Percentiles rank a stretch among this genome's conserved stretches.
These are phyloP conservation scores for Aspergillus carbonarius DNA, from an alignment of 2,329 filamentous ascomycete species.

Conservation along the genomic window DNA sequence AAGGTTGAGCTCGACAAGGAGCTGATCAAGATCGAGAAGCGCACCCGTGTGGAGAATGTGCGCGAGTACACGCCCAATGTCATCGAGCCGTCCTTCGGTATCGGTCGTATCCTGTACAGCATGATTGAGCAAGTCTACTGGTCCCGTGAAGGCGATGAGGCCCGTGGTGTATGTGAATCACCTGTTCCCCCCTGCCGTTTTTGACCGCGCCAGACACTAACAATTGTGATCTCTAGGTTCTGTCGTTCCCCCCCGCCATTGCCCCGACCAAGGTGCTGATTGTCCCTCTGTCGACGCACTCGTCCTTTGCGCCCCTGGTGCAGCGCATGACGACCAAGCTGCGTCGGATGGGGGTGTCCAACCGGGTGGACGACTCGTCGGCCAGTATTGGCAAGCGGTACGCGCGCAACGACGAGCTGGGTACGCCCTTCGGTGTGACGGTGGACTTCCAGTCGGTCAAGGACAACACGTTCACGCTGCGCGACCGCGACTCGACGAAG, in stretches of 20 bases:
- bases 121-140: slow-evolving; percentile 95
- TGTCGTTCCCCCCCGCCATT: slow-evolving; percentile 72
- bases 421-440: slow-evolving; percentile 89
- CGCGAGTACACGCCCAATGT: slow-evolving; percentile 94
- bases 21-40: slow-evolving; percentile 78
- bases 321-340: slow-evolving; percentile 72
- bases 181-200: not conserved
- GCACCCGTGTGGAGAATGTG: slow-evolving; percentile 76
- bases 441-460: slow-evolving; percentile 94
- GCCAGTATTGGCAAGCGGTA: slow-evolving; percentile 95
- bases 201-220: slow-evolving; percentile 5
- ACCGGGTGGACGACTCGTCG: slow-evolving; percentile 83
- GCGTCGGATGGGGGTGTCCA: slow-evolving; percentile 73
- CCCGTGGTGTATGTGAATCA: slow-evolving; percentile 70
- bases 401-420: slow-evolving; percentile 90
- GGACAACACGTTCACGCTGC: slow-evolving; percentile 80
- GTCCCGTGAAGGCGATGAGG: slow-evolving; percentile 80
- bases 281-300: slow-evolving; percentile 79
- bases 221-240: slow-evolving; percentile 49
- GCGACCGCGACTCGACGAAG: slow-evolving; percentile 85
- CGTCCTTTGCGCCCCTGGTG: slow-evolving; percentile 76
- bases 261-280: slow-evolving; percentile 96
- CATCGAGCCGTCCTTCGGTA: slow-evolving; percentile 96
- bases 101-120: slow-evolving; percentile 89
- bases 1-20: slow-evolving; percentile 79